A percentile compares a stretch with the other conserved stretches of the same genome.
These are phyloP conservation scores for Phialocephala subalpina DNA, from an alignment of 2,329 filamentous ascomycete genomes.

Conservation along the genomic window DNA sequence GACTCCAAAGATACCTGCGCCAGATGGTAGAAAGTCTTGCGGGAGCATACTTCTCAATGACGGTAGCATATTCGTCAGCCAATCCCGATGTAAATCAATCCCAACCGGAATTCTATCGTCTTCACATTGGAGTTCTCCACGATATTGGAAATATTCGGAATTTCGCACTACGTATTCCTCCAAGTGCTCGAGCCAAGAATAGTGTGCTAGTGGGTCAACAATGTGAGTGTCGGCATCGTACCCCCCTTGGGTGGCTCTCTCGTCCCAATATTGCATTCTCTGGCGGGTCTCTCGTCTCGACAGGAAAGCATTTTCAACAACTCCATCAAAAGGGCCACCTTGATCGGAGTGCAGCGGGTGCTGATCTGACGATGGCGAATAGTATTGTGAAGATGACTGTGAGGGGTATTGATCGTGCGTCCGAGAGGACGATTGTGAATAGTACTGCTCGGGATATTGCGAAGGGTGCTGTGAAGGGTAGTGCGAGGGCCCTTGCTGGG, in stretches of 20 bases:
- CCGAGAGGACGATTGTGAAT: too few species aligned
- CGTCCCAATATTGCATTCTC: neutral
- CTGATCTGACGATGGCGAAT: too few species aligned
- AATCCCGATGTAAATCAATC: neutral
- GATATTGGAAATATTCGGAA: constrained; percentile 2
- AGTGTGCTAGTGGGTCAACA: neutral
- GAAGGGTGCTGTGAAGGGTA: too few species aligned
- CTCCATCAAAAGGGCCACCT: too few species aligned
- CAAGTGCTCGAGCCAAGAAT: neutral
- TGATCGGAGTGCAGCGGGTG: too few species aligned
- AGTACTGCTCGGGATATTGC: too few species aligned
- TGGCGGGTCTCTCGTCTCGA: neutral
- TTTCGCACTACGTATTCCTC: neutral
- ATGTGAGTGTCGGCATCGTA: neutral
- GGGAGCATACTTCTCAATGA: too few species aligned
- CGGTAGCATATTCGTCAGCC: neutral
- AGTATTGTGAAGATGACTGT: too few species aligned
- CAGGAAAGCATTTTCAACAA: neutral
- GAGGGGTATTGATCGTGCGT: too few species aligned
- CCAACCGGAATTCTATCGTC: neutral
- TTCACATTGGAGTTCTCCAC: neutral
- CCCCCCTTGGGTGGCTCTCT: neutral
- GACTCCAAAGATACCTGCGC: neutral
- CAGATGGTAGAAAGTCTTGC: neutral
- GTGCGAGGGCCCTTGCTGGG: too few species aligned